Percentiles rank a stretch among this genome's conserved stretches.
phyloP scores from a whole-genome alignment of 805 yeast genomes.

The Kurtzmaniella cleridarum region DNA sequence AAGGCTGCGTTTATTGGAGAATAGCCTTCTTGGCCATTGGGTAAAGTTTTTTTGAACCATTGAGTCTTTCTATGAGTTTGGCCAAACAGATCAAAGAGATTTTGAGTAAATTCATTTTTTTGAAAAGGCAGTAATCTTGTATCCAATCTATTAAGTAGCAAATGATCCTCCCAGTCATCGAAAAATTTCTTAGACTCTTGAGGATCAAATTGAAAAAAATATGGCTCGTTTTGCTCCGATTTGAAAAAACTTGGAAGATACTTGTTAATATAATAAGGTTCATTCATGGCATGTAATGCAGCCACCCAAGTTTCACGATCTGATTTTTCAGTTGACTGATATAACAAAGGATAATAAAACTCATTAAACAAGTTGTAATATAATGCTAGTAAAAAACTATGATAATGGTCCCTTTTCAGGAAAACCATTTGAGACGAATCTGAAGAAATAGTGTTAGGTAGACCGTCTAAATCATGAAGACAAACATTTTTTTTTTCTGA shows the following conservation, averaged over 20 bases:
- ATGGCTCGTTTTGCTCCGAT: conserved; percentile 7
- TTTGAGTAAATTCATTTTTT: conserved; percentile 12
- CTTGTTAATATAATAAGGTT: conserved; percentile 23
- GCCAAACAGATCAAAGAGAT: neutral
- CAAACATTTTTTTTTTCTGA: conserved; percentile 13
- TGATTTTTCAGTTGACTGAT: conserved; percentile 22
- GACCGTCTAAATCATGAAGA: conserved; percentile 29
- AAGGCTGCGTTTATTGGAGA: too few species aligned
- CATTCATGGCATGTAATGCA: conserved; percentile 30
- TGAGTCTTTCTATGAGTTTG: too few species aligned
- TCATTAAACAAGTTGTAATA: conserved; percentile 32
- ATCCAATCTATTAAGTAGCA: conserved; percentile 17
- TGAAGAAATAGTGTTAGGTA: conserved; percentile 22
- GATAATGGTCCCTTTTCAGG: conserved; percentile 27
- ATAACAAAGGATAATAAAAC: conserved; percentile 24
- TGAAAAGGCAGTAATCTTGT: conserved; percentile 28
- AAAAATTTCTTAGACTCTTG: conserved; percentile 13
- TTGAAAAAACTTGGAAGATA: conserved; percentile 5
- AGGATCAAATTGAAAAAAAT: conserved; percentile 30
- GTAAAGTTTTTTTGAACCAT: too few species aligned
- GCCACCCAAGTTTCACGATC: conserved; percentile 36
- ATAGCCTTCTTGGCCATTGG: too few species aligned
- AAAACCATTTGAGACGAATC: conserved; percentile 35
- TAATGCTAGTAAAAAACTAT: conserved; percentile 23
- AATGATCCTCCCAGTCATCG: conserved; percentile 23